phyloP scores from a whole-genome alignment of 805 yeast genomes.

The Brettanomyces anomalus region DNA sequence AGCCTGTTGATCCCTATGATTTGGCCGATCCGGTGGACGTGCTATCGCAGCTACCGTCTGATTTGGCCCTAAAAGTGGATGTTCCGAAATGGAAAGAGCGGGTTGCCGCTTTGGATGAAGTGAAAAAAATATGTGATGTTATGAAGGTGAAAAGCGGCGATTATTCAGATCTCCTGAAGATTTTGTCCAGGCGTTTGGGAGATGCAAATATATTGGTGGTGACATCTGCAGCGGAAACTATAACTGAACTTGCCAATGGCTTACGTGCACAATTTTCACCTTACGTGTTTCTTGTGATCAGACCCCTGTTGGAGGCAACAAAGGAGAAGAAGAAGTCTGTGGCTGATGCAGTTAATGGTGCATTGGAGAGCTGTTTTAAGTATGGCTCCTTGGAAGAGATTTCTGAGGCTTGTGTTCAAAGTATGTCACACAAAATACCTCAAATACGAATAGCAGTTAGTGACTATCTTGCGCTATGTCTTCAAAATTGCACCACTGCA shows the following conservation, averaged over 20 bases:
- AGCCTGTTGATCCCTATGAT: slow-evolving; percentile 54
- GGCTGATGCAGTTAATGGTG: slow-evolving; percentile 55
- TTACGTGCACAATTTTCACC: slow-evolving; percentile 46
- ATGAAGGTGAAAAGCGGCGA: slow-evolving; percentile 50
- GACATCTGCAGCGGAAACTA: slow-evolving; percentile 62
- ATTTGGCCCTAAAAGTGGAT: slow-evolving; percentile 43
- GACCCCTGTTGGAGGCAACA: slow-evolving; percentile 67
- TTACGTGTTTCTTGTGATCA: slow-evolving; percentile 44
- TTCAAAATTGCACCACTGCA: slow-evolving; percentile 36
- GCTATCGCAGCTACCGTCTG: slow-evolving; percentile 53
- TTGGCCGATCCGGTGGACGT: slow-evolving; percentile 64
- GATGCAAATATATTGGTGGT: slow-evolving; percentile 90
- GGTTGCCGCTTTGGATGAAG: slow-evolving; percentile 72
- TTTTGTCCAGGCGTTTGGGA: slow-evolving; percentile 62
- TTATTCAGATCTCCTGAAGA: slow-evolving; percentile 52
- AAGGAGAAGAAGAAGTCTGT: slow-evolving; percentile 83
- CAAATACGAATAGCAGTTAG: slow-evolving; percentile 69
- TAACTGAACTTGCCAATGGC: slow-evolving; percentile 56
- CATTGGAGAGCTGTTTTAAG: slow-evolving; percentile 56
- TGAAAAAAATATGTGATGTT: slow-evolving; percentile 40
- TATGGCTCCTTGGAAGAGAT: slow-evolving; percentile 44
- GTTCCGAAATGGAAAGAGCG: slow-evolving; percentile 88
- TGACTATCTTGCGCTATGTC: slow-evolving; percentile 53
- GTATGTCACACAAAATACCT: slow-evolving; percentile 73
- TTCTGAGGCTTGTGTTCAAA: slow-evolving; percentile 48